Evolutionary conservation across 371 early-diverging fungal genomes (phyloP).

Genomic region (Zopfochytrium polystomum): DNA sequence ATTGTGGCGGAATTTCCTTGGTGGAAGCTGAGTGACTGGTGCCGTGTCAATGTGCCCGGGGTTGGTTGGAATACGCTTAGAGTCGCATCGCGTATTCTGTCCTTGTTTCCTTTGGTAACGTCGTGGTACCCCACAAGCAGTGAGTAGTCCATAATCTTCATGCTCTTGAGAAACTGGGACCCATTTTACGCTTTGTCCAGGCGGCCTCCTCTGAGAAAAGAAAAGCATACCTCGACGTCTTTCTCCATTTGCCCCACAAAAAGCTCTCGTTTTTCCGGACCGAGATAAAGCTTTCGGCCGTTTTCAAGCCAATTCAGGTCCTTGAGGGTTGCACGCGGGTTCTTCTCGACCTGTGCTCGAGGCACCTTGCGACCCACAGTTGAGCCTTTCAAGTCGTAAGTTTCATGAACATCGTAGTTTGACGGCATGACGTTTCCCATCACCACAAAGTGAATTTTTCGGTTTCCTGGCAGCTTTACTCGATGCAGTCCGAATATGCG

Average conservation of each 20-base stretch:
- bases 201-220: constrained; percentile 2
- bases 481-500: constrained; percentile 95
- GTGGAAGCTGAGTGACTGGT: not conserved
- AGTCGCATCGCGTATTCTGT: constrained; percentile 81
- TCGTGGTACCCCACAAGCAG: constrained; percentile 90
- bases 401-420: constrained; percentile 92
- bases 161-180: constrained; percentile 57
- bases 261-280: constrained; percentile 69
- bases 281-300: constrained; percentile 70
- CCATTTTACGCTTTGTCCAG: constrained; percentile 1
- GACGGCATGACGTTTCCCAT: constrained; percentile 98
- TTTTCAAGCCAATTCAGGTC: constrained; percentile 91
- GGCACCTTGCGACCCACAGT: constrained; percentile 65
- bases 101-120: constrained; percentile 73
- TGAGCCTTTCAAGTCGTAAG: constrained; percentile 94
- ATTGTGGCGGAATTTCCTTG: no score
- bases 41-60: constrained; percentile 14
- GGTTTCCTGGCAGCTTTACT: constrained; percentile 87
- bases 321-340: constrained; percentile 82
- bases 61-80: constrained; percentile 70
- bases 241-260: constrained; percentile 79
- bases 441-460: constrained; percentile 96
- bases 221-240: constrained; percentile 63
- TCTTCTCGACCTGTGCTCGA: constrained; percentile 67
- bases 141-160: constrained; percentile 97